A percentile compares a stretch with the other conserved stretches of the same genome.
Conservation (phyloP, 768 basidiomycete species). For the Lactifluus rugatus region DNA sequence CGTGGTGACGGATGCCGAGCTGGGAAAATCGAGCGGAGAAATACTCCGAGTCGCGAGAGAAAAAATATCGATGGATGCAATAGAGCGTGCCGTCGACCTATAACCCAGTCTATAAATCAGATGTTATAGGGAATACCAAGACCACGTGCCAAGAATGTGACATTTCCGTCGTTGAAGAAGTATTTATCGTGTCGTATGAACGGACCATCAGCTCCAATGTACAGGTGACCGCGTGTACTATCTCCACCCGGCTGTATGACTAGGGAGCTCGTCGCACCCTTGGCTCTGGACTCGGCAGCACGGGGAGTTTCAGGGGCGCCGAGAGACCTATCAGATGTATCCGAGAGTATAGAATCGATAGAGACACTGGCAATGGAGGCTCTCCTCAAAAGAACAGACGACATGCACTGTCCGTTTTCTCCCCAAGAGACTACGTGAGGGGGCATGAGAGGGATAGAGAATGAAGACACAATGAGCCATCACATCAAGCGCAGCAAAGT, state of each 20-base stretch:
- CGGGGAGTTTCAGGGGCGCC: background rate
- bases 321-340: background rate
- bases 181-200: background rate
- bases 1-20: background rate
- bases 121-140: background rate
- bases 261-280: background rate
- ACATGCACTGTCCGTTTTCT: background rate
- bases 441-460: background rate
- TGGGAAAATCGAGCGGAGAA: background rate
- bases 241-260: background rate
- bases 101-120: background rate
- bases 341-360: background rate
- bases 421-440: background rate
- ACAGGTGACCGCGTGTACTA: background rate
- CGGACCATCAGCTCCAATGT: background rate
- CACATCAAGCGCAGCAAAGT: too few species aligned
- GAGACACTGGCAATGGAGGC: background rate
- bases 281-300: background rate
- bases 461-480: background rate
- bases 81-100: conserved; percentile 1
- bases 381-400: background rate
- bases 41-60: background rate
- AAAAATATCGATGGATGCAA: conserved; percentile 2
- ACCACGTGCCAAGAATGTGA: conserved; percentile 4
- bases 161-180: conserved; percentile 6